Evolutionary conservation across 768 basidiomycete species (phyloP), one percentile per base, ranked within the genome.

Genomic region (Coprinellus aureogranulatus): DNA sequence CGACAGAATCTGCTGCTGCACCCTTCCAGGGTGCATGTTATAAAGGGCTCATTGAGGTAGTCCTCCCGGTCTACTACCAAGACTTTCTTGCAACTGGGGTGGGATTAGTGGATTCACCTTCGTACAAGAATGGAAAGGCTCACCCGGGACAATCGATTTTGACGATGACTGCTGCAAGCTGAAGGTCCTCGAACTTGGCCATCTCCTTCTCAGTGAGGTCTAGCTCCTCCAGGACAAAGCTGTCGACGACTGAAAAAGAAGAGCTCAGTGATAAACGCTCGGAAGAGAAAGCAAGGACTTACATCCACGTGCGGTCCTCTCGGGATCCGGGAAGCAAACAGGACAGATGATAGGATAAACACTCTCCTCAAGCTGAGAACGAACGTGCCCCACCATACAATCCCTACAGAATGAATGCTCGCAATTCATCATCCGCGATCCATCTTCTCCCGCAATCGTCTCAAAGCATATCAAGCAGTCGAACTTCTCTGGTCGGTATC

Each of bases 391-490:
- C 27, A 3, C 26, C 26, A 53, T 22, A 22, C 57, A 58, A 23
- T 53, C 51, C 44, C 44, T 44, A 41, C 57, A 58, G 30, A 58
- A 58, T 12, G 50, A 49, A 47, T 58, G 57, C 42, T 58, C 57
- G 47, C 57, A 58, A 20, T 53, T 42, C 26, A 41, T 58, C 42
- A 52, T 34, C 18, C 57, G 49, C 18, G 57, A 40, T 4, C 57
- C 57, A 42, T 58, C 57, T 8, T 23, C 50, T 18, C 57, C 51
- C 26, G 41, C 37, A 18, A 58, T 46, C 16, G 39, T 58, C 44
- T 58, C 57, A 20, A 58, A 58, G 44, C 57, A 58, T 8, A 58
- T 44, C 8, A 58, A 44, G 27, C 57, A 58, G 12, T 58, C 57
- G 25, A 58, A 58, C 23, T 37, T 10, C 49, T 51, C 49, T 6